Base-by-base conservation (phyloP, 2,329 filamentous ascomycete genomes). In the Diaporthe nobilis region DNA sequence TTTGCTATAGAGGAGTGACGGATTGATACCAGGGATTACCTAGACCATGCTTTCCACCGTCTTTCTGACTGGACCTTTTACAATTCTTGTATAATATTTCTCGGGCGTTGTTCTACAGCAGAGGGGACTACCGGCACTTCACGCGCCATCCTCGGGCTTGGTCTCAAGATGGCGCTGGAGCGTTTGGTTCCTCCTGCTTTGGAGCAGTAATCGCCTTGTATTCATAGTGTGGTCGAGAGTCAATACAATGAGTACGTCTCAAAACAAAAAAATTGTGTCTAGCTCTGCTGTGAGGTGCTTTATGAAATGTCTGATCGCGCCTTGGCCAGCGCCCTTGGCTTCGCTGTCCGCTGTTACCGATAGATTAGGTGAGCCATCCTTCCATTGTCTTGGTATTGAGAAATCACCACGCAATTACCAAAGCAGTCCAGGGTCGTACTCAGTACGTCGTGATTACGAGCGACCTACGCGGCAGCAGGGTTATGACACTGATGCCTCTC, bases 11-110 rank as follows among this genome's bases (percentile, higher is more conserved):
- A 70, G 49, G 65, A 42, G 65, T 70, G 65, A 55, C 34, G 65
- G 49, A 42, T 53, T 70, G 65, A 70, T 70, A 55, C 65, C 65
- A 55, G 34, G 65, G 49, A 55, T 42, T 55, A 49, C 37, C 13
- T 70, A 70, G 65, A 70, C 49, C 34, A 55, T 70, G 65, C 13
- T 53, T 70, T 55, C 65, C 47, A 42, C 47, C 53, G 34, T 73
- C 39, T 63, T 60, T 42, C 58, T 65, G 71, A 73, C 53, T 75
- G 60, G 58, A 44, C 65, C 51, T 75, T 22, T 68, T 68, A 65
- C 58, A 61, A 20, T 75, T 76, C 67, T 75, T 71, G 75, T 76
- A 76, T 68, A 72, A 68, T 75, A 72, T 44, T 74, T 74, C 65
- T 47, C n/a, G 39, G 71, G 72, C 61, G 34, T 28, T 58, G 57